Base-by-base conservation (phyloP, 306 rosid species). In the Rosa rugosa region DNA sequence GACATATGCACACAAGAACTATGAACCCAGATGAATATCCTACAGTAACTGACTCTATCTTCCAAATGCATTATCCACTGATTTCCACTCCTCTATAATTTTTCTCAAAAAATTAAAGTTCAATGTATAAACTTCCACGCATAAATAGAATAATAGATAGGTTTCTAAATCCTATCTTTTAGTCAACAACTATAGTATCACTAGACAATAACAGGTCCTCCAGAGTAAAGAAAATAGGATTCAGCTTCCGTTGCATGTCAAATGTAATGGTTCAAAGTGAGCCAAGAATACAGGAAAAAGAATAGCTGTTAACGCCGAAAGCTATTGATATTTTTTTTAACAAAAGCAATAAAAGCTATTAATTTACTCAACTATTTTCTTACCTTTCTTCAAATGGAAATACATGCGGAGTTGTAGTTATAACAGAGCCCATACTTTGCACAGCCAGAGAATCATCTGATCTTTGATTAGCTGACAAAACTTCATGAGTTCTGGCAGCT, bases 321-420 rank as follows among this genome's bases (percentile, higher is more conserved):
- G 44, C 63, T 17, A 36, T 53, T 53, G 47, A 51, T 11, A 50
- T 73, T 18, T 2, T 31, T 11, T 12, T 62, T 25, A 23, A 31
- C 18, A 63, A 13, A 42, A 13, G 36, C 42, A 11, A 31, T 25
- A 12, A 62, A 25, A 12, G 3, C 2, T 27, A 27, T 60, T 60
- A 25, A 25, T 2, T 53, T 11, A 69, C 17, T 49, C 23, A 12
- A 77, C 50, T 75, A 82, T 63, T 67, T 67, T 71, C 80, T 70
- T 86, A 91, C 98, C 99, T 91, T 84, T 95, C 99, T 82, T 92
- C 95, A 84, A 95, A 95, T 72, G 99, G 99, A 88, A 89, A 95
- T 54, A 91, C 90, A 71, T 95, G 98, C 66, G 99, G 95, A 62
- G 85, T 88, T 69, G 89, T 82, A 53, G 97, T 92, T 81, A 92